These are phyloP conservation scores for Lolium multiflorum DNA, from an alignment of 176 grass and related monocot genomes.

Conservation along the genomic window DNA sequence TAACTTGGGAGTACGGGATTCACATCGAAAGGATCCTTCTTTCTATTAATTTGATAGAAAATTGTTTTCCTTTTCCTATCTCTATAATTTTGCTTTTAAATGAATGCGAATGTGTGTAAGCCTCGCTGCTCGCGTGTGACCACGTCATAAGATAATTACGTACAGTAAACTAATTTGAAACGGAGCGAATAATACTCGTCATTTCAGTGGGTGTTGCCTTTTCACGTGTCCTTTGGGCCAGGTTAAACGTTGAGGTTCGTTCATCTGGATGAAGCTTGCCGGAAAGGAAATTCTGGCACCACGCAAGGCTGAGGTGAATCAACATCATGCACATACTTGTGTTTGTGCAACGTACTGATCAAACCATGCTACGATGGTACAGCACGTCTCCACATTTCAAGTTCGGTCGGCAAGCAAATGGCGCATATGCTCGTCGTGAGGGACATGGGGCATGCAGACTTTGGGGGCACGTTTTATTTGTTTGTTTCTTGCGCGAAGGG, in stretches of 20 bases:
- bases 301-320: background rate
- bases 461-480: background rate
- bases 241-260: background rate
- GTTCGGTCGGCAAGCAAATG: background rate
- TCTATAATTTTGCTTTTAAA: too few relatives aligned
- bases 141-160: too few relatives aligned
- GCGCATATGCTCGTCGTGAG: conserved; percentile 32
- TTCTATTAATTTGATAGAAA: too few relatives aligned
- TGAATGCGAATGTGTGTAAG: too few relatives aligned
- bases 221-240: background rate
- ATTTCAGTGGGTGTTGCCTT: background rate
- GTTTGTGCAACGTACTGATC: background rate
- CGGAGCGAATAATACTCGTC: background rate
- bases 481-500: background rate
- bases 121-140: too few relatives aligned
- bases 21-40: too few relatives aligned
- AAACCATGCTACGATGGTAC: background rate
- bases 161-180: too few relatives aligned
- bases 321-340: background rate
- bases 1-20: too few relatives aligned
- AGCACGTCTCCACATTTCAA: conserved; percentile 35
- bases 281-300: background rate
- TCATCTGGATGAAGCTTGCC: background rate
- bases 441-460: background rate
- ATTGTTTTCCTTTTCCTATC: too few relatives aligned